Conservation (phyloP, 148 eudicot genomes). For the Cornus florida region DNA sequence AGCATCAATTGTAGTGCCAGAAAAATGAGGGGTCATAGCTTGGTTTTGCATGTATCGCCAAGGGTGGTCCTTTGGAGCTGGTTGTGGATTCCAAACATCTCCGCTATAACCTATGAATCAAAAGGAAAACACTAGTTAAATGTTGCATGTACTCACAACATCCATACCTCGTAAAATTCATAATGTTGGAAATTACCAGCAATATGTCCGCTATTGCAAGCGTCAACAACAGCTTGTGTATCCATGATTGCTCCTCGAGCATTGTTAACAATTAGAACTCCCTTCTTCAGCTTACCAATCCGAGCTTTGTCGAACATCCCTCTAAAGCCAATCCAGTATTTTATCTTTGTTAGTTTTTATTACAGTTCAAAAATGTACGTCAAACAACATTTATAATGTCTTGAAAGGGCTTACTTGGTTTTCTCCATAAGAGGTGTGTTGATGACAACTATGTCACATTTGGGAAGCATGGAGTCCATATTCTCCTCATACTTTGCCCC, state of each 20-base stretch:
- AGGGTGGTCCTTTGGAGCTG: constrained; percentile 98
- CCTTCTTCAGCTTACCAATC: constrained; percentile 86
- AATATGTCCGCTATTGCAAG: constrained; percentile 80
- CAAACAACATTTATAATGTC: too few relatives aligned
- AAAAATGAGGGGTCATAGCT: constrained; percentile 97
- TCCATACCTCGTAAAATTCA: too few relatives aligned
- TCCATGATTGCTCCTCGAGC: constrained; percentile 99
- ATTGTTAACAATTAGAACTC: constrained; percentile 91
- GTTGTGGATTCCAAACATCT: constrained; percentile 97
- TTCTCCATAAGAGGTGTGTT: constrained; percentile 90
- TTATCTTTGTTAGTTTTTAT: too few relatives aligned
- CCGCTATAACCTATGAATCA: constrained; percentile 78
- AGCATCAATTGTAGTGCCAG: constrained; percentile 95
- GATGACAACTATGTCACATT: constrained; percentile 90
- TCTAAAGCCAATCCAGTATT: constrained; percentile 9
- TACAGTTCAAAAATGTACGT: too few relatives aligned
- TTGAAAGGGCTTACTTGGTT: constrained; percentile 53
- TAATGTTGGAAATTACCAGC: constrained; percentile 45
- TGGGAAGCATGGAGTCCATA: constrained; percentile 85
- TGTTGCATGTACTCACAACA: too few relatives aligned
- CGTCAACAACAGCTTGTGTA: constrained; percentile 94
- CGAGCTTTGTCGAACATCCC: constrained; percentile 88
- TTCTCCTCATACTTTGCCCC: constrained; percentile 93
- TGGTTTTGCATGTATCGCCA: constrained; percentile 98
- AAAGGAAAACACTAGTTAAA: not conserved